Conservation (phyloP, 495 filamentous ascomycete genomes). For the Massariosphaeria phaeospora region DNA sequence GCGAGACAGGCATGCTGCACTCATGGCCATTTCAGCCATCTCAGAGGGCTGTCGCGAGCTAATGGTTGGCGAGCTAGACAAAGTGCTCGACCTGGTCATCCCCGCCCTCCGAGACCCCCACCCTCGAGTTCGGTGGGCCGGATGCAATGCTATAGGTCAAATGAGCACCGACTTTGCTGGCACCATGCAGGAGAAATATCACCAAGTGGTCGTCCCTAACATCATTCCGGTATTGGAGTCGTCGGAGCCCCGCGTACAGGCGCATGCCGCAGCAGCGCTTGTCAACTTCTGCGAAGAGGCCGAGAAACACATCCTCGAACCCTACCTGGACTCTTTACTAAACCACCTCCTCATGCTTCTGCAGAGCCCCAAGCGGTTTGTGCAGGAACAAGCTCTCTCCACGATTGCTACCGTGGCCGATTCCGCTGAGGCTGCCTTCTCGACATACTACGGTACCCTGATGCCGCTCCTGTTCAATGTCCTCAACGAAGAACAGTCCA, state of each 20-base stretch:
- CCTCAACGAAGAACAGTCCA: slow-evolving; percentile 78
- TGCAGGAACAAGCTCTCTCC: slow-evolving; percentile 96
- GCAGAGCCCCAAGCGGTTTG: slow-evolving; percentile 85
- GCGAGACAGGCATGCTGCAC: slow-evolving; percentile 92
- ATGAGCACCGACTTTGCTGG: slow-evolving; percentile 99
- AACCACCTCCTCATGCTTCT: slow-evolving; percentile 76
- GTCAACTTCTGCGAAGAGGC: slow-evolving; percentile 99
- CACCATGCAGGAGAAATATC: slow-evolving; percentile 96
- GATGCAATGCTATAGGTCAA: slow-evolving; percentile 97
- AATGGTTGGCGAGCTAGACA: slow-evolving; percentile 90
- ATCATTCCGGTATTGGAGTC: slow-evolving; percentile 92
- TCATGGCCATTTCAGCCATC: slow-evolving; percentile 99
- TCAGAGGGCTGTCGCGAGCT: slow-evolving; percentile 95
- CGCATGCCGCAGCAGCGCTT: slow-evolving; percentile 91
- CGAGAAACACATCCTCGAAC: slow-evolving; percentile 85
- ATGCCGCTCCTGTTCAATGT: slow-evolving; percentile 95
- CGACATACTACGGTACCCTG: slow-evolving; percentile 88
- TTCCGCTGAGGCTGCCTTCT: slow-evolving; percentile 90
- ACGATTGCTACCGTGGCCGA: slow-evolving; percentile 99
- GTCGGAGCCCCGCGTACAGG: slow-evolving; percentile 87
- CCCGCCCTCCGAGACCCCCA: slow-evolving; percentile 89
- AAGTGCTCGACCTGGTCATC: slow-evolving; percentile 88
- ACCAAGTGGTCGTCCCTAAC: slow-evolving; percentile 73
- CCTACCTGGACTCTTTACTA: slow-evolving; percentile 86
- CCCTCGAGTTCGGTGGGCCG: slow-evolving; percentile 93